These are phyloP conservation scores for Nephelium lappaceum DNA, from an alignment of 345 rosid species.

Conservation along the genomic window DNA sequence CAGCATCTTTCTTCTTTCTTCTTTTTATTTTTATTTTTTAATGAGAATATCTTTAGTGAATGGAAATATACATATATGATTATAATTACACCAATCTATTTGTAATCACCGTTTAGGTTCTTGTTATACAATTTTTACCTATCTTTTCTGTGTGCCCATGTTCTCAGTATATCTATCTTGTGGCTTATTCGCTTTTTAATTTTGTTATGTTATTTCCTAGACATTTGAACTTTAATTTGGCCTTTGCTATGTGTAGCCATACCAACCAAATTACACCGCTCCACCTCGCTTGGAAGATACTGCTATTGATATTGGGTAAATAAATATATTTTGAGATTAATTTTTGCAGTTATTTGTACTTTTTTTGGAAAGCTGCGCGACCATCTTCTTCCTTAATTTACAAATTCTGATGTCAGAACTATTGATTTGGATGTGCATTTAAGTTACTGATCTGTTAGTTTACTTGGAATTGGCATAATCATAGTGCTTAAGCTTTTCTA, in stretches of 20 bases:
- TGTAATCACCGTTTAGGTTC: neutral
- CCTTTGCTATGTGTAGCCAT: conserved; percentile 53
- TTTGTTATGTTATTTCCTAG: neutral
- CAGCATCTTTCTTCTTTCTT: neutral
- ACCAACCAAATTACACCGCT: conserved; percentile 83
- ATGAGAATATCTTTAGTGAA: neutral
- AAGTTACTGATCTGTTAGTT: neutral
- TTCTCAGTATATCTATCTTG: neutral
- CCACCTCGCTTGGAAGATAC: conserved; percentile 68
- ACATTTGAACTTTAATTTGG: neutral
- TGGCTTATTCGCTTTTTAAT: neutral
- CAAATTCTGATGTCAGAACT: conserved; percentile 10
- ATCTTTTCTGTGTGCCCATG: neutral
- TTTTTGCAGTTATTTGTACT: neutral
- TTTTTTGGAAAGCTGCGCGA: neutral
- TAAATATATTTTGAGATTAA: neutral
- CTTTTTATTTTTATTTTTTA: no score
- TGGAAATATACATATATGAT: neutral
- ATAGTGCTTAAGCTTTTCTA: neutral
- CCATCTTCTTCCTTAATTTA: neutral
- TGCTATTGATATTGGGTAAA: conserved; percentile 84
- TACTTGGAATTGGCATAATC: neutral
- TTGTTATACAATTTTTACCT: neutral
- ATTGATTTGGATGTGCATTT: conserved; percentile 14
- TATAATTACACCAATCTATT: neutral